Evolutionary conservation across 495 filamentous ascomycete species (phyloP).

Genomic region (Clohesyomyces aquaticus): DNA sequence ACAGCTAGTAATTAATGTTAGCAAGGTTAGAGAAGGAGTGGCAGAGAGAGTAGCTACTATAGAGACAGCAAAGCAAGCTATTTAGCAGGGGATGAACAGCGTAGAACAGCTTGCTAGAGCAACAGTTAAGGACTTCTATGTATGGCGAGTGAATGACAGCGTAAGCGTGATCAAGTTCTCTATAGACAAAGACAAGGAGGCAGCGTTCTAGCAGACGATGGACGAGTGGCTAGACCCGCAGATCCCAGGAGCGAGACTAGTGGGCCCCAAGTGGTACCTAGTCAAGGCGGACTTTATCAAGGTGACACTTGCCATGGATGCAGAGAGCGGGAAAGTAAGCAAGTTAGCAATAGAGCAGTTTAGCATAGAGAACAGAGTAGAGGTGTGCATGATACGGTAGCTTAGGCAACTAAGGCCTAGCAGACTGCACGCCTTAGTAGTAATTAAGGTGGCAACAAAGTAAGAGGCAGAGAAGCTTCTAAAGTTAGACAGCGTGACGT

Average conservation of each 20-base stretch:
- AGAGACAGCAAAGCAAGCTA: conserved; percentile 17
- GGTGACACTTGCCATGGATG: background rate
- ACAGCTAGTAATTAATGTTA: conserved; percentile 9
- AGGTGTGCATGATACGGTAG: conserved; percentile 7
- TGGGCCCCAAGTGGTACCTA: conserved; percentile 22
- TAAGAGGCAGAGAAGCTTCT: conserved; percentile 31
- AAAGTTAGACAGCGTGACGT: conserved; percentile 26
- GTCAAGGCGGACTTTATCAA: conserved; percentile 5
- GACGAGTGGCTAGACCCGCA: conserved; percentile 21
- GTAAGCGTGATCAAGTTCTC: conserved; percentile 23
- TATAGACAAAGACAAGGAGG: conserved; percentile 24
- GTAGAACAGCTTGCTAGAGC: conserved; percentile 14
- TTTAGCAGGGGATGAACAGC: conserved; percentile 14
- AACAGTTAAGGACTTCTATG: conserved; percentile 11
- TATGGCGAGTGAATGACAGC: conserved; percentile 19
- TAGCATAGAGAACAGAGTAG: background rate
- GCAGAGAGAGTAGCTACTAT: conserved; percentile 7
- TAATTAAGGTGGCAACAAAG: conserved; percentile 31
- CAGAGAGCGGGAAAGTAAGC: conserved; percentile 7
- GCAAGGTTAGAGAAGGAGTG: background rate
- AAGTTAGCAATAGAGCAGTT: background rate
- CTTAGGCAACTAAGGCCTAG: conserved; percentile 19
- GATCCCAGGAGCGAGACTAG: conserved; percentile 10
- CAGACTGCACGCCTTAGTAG: conserved; percentile 29
- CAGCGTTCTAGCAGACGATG: conserved; percentile 28